A percentile compares a stretch with the other conserved stretches of the same genome.
Evolutionary conservation across 768 basidiomycete genomes (phyloP).

Genomic region (Mycena albidolilacea): DNA sequence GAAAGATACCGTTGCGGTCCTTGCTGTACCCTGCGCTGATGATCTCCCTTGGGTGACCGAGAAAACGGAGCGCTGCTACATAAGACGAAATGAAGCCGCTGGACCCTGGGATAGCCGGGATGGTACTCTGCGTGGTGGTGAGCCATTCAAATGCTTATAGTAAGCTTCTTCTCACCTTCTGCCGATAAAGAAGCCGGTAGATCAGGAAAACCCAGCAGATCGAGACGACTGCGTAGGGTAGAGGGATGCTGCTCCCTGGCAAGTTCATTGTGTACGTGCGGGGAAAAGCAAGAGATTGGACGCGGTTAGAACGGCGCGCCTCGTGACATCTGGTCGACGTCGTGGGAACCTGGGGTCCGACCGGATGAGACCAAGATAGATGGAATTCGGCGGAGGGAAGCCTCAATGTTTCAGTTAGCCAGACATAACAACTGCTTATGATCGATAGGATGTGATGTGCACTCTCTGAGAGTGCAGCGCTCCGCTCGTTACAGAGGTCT

Average conservation of each 20-base stretch:
- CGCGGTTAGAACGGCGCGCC: background rate
- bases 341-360: no score
- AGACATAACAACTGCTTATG: background rate
- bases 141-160: no score
- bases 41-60: background rate
- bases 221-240: background rate
- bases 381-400: background rate
- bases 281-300: background rate
- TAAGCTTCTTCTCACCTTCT: background rate
- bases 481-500: constrained; percentile 5
- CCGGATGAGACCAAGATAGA: no score
- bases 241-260: background rate
- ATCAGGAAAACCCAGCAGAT: background rate
- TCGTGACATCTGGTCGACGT: background rate
- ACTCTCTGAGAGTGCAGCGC: background rate
- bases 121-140: background rate
- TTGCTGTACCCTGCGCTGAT: background rate
- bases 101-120: background rate
- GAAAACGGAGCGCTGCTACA: background rate
- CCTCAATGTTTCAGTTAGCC: background rate
- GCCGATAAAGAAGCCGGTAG: background rate
- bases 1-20: background rate
- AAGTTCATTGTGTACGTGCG: background rate
- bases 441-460: background rate
- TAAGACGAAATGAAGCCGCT: background rate